Evolutionary conservation across 2,329 filamentous ascomycete species (phyloP), one percentile per base, ranked within the genome.

Genomic region (Beauveria sp.): DNA sequence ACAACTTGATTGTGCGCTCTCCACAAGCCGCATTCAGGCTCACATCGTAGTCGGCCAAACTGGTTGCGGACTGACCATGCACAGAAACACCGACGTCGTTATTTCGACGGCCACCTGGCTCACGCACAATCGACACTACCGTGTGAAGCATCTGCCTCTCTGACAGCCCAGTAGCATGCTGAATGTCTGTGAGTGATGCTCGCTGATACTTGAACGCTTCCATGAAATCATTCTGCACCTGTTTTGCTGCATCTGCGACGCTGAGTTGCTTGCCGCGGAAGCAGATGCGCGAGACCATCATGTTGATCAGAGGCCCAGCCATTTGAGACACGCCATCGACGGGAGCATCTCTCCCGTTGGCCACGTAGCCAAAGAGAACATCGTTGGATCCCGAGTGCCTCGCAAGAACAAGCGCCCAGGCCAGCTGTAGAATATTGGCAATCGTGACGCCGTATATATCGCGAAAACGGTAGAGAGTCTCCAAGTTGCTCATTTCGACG

Each of bases 361-460:
- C 26, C 1, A 55, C 57, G 12, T 61, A 48, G 14, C 63, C 63
- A n/a, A 63, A 64, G 16, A 63, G 52, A 10, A 63, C 58, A n/a
- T 64, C 63, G 3, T 46, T 22, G 9, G 63, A 52, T 10, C 51
- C 31, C 7, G 58, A 54, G 53, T 43, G 60, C 34, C 58, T 61
- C 5, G 61, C 48, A 34, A 64, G 34, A 2, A 60, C 34, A 43
- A 46, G 20, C 10, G 63, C 61, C 18, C 61, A 64, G 1, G 61
- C 61, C 9, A 60, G 18, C 8, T 60, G 61, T 1, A 64, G 48
- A 1, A 64, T 20, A 22, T 73, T 73, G 1, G 77, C 76, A 5
- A 77, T 69, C 0, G 68, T 68, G 48, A 77, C 74, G 10, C 72
- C 69, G 1, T 46, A 46, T 12, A 5, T 24, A 46, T 46, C 45